Evolutionary conservation across 768 basidiomycete genomes (phyloP).

Genomic region (Agaricus sinodeliciosus): DNA sequence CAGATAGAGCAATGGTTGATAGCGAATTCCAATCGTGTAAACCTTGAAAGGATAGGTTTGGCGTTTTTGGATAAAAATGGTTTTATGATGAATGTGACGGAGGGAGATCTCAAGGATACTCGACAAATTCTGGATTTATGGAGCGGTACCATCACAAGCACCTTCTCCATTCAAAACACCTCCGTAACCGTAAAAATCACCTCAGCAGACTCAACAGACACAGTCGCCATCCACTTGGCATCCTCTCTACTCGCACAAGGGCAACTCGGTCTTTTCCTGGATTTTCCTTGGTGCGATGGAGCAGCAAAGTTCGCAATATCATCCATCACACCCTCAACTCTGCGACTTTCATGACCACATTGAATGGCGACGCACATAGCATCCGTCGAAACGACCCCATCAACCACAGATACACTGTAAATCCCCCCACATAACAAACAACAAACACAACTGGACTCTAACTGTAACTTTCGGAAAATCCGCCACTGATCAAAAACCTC

Average conservation of each 20-base stretch:
- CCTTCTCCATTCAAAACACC: slow-evolving; percentile 30
- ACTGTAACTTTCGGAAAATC: slow-evolving; percentile 26
- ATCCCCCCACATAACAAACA: slow-evolving; percentile 24
- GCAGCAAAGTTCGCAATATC: slow-evolving; percentile 34
- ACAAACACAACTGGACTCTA: slow-evolving; percentile 25
- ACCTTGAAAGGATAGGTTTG: slow-evolving; percentile 45
- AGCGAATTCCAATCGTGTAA: slow-evolving; percentile 50
- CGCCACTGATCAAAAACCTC: slow-evolving; percentile 14
- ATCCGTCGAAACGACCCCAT: slow-evolving; percentile 36
- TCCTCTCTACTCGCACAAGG: slow-evolving; percentile 34
- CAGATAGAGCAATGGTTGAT: slow-evolving; percentile 51
- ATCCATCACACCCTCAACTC: slow-evolving; percentile 36
- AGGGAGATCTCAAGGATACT: slow-evolving; percentile 27
- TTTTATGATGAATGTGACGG: slow-evolving; percentile 25
- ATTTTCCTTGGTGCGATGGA: slow-evolving; percentile 62
- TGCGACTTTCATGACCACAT: slow-evolving; percentile 34
- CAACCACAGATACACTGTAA: slow-evolving; percentile 41
- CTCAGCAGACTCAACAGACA: slow-evolving; percentile 31
- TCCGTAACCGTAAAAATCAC: slow-evolving; percentile 32
- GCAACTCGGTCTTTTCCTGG: slow-evolving; percentile 42
- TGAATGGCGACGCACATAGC: slow-evolving; percentile 32
- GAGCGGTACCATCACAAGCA: slow-evolving; percentile 44
- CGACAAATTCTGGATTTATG: slow-evolving; percentile 47
- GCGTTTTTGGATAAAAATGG: slow-evolving; percentile 28
- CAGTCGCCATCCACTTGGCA: slow-evolving; percentile 31